Percentiles rank a stretch among this genome's conserved stretches.
phyloP scores from a whole-genome alignment of 2,329 filamentous ascomycete species.

The Fusarium pseudonygamai region DNA sequence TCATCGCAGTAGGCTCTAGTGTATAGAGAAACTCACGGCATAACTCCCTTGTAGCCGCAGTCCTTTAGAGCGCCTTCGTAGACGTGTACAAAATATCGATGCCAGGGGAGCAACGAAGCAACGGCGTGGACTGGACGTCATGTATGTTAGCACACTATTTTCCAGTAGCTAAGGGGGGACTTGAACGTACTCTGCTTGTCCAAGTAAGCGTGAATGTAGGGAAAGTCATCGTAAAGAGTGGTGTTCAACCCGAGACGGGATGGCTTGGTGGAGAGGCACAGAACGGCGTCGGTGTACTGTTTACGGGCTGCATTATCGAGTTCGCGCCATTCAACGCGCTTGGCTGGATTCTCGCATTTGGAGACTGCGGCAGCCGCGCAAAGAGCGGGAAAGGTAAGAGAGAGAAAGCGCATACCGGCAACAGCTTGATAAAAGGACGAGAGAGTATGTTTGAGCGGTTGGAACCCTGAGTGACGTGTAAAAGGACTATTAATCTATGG shows the following conservation, averaged over 20 bases:
- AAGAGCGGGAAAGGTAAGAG: background rate
- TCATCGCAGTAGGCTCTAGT: no score
- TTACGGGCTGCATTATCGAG: background rate
- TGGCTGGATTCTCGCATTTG: background rate
- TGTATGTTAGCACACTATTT: fast-evolving
- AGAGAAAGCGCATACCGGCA: fast-evolving
- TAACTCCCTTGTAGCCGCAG: background rate
- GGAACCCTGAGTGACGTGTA: no score
- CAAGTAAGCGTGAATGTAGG: background rate
- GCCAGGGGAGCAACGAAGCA: background rate
- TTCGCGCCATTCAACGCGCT: background rate
- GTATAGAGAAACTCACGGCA: background rate
- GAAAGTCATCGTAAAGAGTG: background rate
- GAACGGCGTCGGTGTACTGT: background rate
- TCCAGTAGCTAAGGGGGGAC: background rate
- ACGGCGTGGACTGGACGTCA: background rate
- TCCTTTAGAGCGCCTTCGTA: background rate
- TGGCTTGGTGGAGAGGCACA: background rate
- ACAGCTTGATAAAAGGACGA: no score
- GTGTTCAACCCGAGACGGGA: background rate
- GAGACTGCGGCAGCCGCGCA: background rate
- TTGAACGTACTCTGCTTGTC: background rate
- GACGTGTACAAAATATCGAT: background rate
- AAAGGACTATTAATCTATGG: no score
- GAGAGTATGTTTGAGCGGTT: background rate